Base-by-base conservation (phyloP, 331 rosid species). In the Stylosanthes scabra region DNA sequence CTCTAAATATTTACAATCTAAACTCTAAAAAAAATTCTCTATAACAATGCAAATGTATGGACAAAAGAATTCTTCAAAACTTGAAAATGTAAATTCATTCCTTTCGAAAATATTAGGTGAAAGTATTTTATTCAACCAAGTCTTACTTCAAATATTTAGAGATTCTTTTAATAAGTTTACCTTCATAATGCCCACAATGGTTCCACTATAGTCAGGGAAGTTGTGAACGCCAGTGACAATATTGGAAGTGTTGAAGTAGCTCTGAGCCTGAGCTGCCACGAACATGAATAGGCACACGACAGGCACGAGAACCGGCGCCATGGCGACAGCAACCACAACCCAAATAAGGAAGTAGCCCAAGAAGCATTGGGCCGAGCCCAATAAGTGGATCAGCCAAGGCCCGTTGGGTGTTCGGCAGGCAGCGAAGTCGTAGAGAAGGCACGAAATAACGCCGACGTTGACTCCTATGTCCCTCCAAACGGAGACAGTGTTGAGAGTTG, bases 161-260 rank as follows among this genome's bases (percentile, higher is more conserved):
- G n/a, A n/a, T n/a, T n/a, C n/a, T n/a, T n/a, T n/a, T n/a, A n/a
- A n/a, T n/a, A n/a, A n/a, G 7, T 5, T 4, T 78, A 88, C 98
- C 98, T 93, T 93, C 87, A 87, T 76, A 59, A 93, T 89, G 2
- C 96, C 98, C 25, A 93, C 92, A 9, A 93, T 87, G 67, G 98
- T 93, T 39, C 98, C 97, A 8, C 84, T 59, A 27, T 87, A 81
- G n/a, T 61, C 29, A 4, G 88, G 80, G 61, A 93, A 91, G 55
- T 93, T 93, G 41, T 75, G 87, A 1, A 89, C 92, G 16, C 94
- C 97, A 7, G 91, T 89, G 57, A 93, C 97, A 34, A 93, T 90
- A 11, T 89, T 85, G 4, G 97, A 78, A 39, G 97, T 91, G 66
- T 86, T 91, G 47, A 88, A 91, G 83, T 79, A 93, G 25, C 84